Percentiles rank a stretch among this genome's conserved stretches.
Evolutionary conservation across 1,139 yeast genomes (phyloP).

Genomic region (Yamadazyma oceani): DNA sequence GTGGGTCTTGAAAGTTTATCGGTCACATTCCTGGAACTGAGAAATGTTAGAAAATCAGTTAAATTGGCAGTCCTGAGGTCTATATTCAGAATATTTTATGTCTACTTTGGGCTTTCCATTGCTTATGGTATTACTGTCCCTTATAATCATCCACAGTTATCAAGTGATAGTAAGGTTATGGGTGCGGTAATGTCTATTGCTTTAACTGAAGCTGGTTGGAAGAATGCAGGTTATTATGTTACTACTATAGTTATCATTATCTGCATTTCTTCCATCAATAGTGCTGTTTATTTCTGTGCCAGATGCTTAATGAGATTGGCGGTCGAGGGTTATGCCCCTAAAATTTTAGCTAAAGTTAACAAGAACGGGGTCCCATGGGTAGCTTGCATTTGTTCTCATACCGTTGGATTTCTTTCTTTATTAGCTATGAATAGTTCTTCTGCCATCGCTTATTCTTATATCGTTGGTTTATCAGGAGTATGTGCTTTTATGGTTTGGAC

Average conservation of each 20-base stretch:
- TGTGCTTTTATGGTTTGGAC: constrained; percentile 45
- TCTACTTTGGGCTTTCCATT: constrained; percentile 42
- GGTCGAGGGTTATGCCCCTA: constrained; percentile 40
- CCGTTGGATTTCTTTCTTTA: constrained; percentile 36
- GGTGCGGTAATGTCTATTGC: constrained; percentile 68
- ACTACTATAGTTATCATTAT: constrained; percentile 43
- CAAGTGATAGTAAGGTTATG: constrained; percentile 34
- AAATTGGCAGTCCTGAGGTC: constrained; percentile 58
- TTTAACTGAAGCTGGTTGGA: constrained; percentile 49
- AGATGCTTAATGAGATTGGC: constrained; percentile 40
- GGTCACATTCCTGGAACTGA: constrained; percentile 66
- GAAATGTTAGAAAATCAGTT: constrained; percentile 55
- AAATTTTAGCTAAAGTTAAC: constrained; percentile 32
- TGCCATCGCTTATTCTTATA: constrained; percentile 42
- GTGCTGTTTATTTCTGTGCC: constrained; percentile 43
- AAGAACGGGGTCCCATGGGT: constrained; percentile 39
- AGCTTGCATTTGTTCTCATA: constrained; percentile 37
- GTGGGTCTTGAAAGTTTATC: constrained; percentile 68
- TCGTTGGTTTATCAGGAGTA: constrained; percentile 42
- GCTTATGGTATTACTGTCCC: constrained; percentile 41
- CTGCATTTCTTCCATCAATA: constrained; percentile 43
- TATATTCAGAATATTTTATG: constrained; percentile 34
- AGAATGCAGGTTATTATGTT: constrained; percentile 41
- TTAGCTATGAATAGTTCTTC: constrained; percentile 29
- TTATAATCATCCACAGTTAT: constrained; percentile 35